These are phyloP conservation scores for Globisporangium mamillatum DNA, from an alignment of 352 stramenopile species.

Conservation along the genomic window DNA sequence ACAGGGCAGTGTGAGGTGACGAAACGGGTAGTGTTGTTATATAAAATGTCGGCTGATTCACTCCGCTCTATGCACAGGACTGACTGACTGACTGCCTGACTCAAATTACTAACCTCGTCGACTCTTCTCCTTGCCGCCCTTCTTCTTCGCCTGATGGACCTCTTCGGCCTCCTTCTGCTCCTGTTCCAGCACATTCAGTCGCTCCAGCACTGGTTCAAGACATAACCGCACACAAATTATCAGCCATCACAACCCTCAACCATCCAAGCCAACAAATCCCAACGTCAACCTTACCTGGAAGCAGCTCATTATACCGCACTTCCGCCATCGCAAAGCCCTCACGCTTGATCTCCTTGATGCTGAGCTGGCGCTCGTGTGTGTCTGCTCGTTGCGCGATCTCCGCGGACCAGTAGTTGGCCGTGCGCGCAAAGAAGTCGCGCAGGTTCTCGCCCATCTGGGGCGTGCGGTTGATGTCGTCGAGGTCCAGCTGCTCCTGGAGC, in stretches of 20 bases:
- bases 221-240: conserved; percentile 7
- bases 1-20: neutral
- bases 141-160: conserved; percentile 73
- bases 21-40: conserved; percentile 3
- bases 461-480: conserved; percentile 68
- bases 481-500: conserved; percentile 70
- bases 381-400: conserved; percentile 58
- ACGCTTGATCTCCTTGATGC: conserved; percentile 86
- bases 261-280: neutral
- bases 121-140: conserved; percentile 68
- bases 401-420: conserved; percentile 60
- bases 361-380: conserved; percentile 68
- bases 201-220: conserved; percentile 52
- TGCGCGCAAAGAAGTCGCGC: conserved; percentile 87
- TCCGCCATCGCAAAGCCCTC: conserved; percentile 76
- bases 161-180: conserved; percentile 81
- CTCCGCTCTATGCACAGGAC: neutral
- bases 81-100: conserved; percentile 20
- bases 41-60: conserved; percentile 10
- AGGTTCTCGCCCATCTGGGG: conserved; percentile 83
- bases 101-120: conserved; percentile 44
- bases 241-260: conserved; percentile 16
- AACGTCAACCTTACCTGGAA: conserved; percentile 43
- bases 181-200: conserved; percentile 73
- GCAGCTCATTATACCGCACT: conserved; percentile 74